Base-by-base conservation (phyloP, 116 monocot species). In the Dioscorea cayenensis region DNA sequence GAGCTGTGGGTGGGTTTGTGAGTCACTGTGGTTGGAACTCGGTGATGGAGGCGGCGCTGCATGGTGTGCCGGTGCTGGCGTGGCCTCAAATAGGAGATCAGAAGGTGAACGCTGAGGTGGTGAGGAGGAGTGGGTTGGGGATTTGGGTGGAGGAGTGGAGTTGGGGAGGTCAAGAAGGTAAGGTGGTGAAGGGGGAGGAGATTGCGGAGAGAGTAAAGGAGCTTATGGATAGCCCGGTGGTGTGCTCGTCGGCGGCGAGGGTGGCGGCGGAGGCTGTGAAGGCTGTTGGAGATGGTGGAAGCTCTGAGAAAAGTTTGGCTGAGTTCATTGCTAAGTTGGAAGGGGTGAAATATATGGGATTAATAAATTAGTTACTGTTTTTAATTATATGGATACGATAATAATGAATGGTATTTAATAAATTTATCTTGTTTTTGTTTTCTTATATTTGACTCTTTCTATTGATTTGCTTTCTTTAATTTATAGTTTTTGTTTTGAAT, bases 11-110 rank as follows among this genome's bases (percentile, higher is more conserved):
- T 0, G 86, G 83, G 61, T 86, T 86, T 65, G 62, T 89, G 51
- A 83, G 81, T n/a, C 86, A 89, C 62, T 80, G 81, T 55, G 89
- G 89, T 17, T 89, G 89, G 89, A 89, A 84, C 81, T 85, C 85
- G 36, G 73, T 70, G 16, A 60, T 66, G 29, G 75, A 75, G 75
- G 75, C 67, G 60, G 59, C 66, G 66, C n/a, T 38, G 67, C 3
- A 22, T 0, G 75, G 75, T 11, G 59, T 75, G 59, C 6, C 20
- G 37, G 36, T 75, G 58, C 75, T 75, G 59, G 55, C 59, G 8
- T 76, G 76, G 76, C 76, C 76, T 48, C 36, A 22, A 21, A 2
- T 5, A 0, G 69, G 68, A 1, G 69, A 76, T 63, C 76, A 76
- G 63, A 22, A 48, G 62, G 0, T 69, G 22, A 69, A 68, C 49